Evolutionary conservation across 2,329 filamentous ascomycete genomes (phyloP).

Genomic region (Pyrenochaeta sp.): DNA sequence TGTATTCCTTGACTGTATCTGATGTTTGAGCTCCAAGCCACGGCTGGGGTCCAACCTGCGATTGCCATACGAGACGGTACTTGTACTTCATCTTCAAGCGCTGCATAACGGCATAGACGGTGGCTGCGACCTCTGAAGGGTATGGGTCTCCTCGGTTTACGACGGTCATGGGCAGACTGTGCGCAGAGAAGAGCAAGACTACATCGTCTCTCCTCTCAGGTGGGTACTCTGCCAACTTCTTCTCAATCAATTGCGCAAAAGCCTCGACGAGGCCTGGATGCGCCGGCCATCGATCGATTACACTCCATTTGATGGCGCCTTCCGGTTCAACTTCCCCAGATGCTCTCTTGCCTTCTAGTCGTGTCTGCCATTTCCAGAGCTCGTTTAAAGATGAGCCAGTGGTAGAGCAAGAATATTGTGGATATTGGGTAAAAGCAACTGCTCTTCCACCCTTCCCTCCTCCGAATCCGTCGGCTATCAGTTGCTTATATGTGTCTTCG

Average conservation of each 20-base stretch:
- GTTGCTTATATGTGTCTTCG: constrained; percentile 85
- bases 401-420: constrained; percentile 97
- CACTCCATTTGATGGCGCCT: constrained; percentile 90
- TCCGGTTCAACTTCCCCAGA: constrained; percentile 60
- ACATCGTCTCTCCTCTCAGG: constrained; percentile 80
- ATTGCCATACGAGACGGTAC: constrained; percentile 96
- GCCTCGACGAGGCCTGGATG: constrained; percentile 89
- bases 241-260: constrained; percentile 91
- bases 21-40: constrained; percentile 96
- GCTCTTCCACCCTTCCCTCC: constrained; percentile 88
- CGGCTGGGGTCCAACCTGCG: constrained; percentile 91
- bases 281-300: constrained; percentile 97
- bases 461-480: constrained; percentile 90
- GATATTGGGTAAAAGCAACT: constrained; percentile 97
- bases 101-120: constrained; percentile 96
- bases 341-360: constrained; percentile 78
- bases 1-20: constrained; percentile 85
- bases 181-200: constrained; percentile 90
- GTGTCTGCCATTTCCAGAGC: constrained; percentile 94
- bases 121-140: constrained; percentile 92
- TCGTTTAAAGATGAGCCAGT: constrained; percentile 97
- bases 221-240: constrained; percentile 82
- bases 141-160: constrained; percentile 98
- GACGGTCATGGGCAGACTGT: constrained; percentile 95
- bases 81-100: constrained; percentile 85